Evolutionary conservation across 345 rosid species (phyloP), one percentile per base, ranked within the genome.

Genomic region (Cardamine resedifolia): DNA sequence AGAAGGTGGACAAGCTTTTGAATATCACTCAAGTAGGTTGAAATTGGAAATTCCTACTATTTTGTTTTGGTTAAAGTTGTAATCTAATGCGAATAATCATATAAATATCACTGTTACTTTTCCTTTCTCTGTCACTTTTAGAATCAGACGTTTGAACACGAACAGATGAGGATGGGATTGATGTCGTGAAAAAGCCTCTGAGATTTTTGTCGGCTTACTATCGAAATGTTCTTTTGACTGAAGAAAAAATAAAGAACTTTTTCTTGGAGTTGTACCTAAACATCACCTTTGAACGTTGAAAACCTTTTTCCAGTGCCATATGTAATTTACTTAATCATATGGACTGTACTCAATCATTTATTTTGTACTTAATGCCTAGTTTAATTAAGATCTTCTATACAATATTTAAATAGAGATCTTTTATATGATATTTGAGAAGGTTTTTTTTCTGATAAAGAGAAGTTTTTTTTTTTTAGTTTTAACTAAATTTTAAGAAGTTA

Each of bases 151-250:
- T 65, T 73, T 73, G 65, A 66, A 73, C 72, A 73, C 72, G 72
- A 30, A 57, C 66, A 34, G 60, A 73, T 73, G 77, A 73, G 59
- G 72, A 73, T 65, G 59, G 33, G 66, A 57, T 28, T 71, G 60
- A 57, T 73, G 72, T 20, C 51, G 58, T 65, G 18, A 73, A 73
- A 73, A 73, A 64, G 77, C 65, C 47, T 55, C 65, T 57, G 71
- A 57, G 71, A 65, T 56, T 45, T 73, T 73, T 73, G 77, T 73
- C 77, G 72, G 66, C 71, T 65, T 51, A 39, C 59, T 18, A 73
- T 44, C 24, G 47, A 65, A 73, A 73, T 57, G 52, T 26, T 73
- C 77, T 73, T 73, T 73, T 73, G 77, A 73, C 77, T 39, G 66
- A 65, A 47, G 60, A 57, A 57, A 73, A 57, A 7, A 34, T 0